These are phyloP conservation scores for Lactarius deliciosus DNA, from an alignment of 768 basidiomycete genomes.

Conservation along the genomic window DNA sequence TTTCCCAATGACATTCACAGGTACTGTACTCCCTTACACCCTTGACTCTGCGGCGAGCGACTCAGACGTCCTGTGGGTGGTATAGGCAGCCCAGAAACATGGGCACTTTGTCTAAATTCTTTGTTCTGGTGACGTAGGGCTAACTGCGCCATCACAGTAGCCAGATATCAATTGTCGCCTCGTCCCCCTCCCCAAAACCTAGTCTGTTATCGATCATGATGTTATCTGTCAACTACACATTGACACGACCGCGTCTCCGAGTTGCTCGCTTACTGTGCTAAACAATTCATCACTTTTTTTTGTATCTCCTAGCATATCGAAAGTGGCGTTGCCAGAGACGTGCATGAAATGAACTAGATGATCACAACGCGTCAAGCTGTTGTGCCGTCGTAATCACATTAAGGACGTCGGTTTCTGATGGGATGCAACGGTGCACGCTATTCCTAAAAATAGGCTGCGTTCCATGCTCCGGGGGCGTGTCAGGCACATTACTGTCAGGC, in stretches of 20 bases:
- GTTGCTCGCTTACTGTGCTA: no score
- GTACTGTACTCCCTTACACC: neutral
- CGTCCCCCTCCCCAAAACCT: fast-evolving
- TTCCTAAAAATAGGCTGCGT: neutral
- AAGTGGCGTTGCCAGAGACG: no score
- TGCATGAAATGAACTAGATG: no score
- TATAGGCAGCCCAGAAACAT: neutral
- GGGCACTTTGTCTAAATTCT: neutral
- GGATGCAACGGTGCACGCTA: neutral
- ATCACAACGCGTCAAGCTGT: no score
- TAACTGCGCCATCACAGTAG: neutral
- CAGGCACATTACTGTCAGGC: no score
- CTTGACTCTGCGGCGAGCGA: neutral
- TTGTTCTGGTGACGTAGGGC: neutral
- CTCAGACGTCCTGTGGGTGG: neutral
- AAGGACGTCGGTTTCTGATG: neutral
- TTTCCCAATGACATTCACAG: no score
- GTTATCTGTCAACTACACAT: no score
- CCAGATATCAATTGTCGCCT: neutral
- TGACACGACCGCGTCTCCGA: no score
- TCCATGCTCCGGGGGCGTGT: no score
- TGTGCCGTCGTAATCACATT: neutral
- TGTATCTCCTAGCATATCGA: no score
- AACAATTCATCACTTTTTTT: no score
- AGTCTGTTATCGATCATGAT: no score